Evolutionary conservation across 768 basidiomycete genomes (phyloP).

Genomic region (Lactarius indigo): DNA sequence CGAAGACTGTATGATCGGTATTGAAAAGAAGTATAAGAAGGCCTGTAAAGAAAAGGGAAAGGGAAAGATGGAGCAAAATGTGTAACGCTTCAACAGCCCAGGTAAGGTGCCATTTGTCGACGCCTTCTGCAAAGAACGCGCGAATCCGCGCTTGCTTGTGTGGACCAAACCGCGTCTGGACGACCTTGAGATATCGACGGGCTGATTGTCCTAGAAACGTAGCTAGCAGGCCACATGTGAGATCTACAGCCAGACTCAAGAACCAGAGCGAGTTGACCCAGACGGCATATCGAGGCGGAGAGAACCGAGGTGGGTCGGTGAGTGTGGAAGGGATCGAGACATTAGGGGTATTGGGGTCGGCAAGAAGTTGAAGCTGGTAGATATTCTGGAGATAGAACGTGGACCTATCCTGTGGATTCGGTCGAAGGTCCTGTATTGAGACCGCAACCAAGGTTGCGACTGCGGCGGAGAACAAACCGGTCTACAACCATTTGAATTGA

Average conservation of each 20-base stretch:
- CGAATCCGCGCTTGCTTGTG: not conserved
- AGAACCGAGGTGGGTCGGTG: not conserved
- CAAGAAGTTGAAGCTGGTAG: not conserved
- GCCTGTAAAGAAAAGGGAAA: slow-evolving; percentile 4
- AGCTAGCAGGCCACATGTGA: not conserved
- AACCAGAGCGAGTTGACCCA: slow-evolving; percentile 13
- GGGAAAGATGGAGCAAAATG: slow-evolving; percentile 1
- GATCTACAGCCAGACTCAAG: slow-evolving; percentile 5
- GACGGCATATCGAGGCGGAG: not conserved
- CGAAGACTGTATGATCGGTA: not conserved
- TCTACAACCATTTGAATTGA: not conserved
- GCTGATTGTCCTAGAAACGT: not conserved
- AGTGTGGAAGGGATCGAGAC: not conserved
- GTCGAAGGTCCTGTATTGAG: not conserved
- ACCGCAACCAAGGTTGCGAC: not conserved
- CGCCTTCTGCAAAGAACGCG: not conserved
- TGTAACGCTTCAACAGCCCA: not conserved
- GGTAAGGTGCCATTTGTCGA: not conserved
- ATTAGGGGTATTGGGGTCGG: not conserved
- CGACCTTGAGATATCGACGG: not conserved
- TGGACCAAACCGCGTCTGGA: not conserved
- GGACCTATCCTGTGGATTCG: not conserved
- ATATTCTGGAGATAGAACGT: not conserved
- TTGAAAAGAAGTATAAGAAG: not conserved
- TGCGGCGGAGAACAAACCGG: not conserved